These are phyloP conservation scores for Moesziomyces antarcticus DNA, from an alignment of 1,284 basidiomycete genomes.

Conservation along the genomic window DNA sequence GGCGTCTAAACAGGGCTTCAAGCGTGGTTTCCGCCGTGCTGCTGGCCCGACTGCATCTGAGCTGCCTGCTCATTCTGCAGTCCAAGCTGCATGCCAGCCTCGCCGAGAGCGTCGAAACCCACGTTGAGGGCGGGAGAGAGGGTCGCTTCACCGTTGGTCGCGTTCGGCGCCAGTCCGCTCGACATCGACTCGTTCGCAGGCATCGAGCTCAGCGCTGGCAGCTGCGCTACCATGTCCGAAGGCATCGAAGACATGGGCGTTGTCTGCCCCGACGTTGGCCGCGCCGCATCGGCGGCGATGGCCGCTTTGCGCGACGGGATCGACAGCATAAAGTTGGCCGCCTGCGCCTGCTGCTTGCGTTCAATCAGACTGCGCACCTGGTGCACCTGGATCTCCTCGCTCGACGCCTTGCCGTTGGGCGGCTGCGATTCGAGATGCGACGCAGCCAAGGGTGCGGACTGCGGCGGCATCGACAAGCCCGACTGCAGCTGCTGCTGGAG, in stretches of 20 bases:
- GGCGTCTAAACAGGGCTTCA: neutral
- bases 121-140: constrained; percentile 35
- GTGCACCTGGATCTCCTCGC: constrained; percentile 42
- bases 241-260: constrained; percentile 60
- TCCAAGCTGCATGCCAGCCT: constrained; percentile 28
- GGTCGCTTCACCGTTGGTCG: constrained; percentile 12
- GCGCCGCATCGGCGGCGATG: constrained; percentile 35
- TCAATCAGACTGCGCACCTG: constrained; percentile 57
- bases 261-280: constrained; percentile 39
- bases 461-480: constrained; percentile 16
- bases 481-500: constrained; percentile 43
- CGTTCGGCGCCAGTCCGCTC: constrained; percentile 28
- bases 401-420: constrained; percentile 27
- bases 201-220: constrained; percentile 43
- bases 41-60: constrained; percentile 11
- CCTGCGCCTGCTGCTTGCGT: constrained; percentile 54
- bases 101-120: constrained; percentile 27
- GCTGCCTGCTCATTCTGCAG: constrained; percentile 11
- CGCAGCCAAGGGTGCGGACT: constrained; percentile 34
- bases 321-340: constrained; percentile 56
- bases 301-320: constrained; percentile 48
- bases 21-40: neutral
- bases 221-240: constrained; percentile 46
- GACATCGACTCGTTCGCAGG: constrained; percentile 25
- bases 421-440: constrained; percentile 31